A percentile compares a stretch with the other conserved stretches of the same genome.
Conservation (phyloP, 441 rosid species). For the Syzygium malaccense region DNA sequence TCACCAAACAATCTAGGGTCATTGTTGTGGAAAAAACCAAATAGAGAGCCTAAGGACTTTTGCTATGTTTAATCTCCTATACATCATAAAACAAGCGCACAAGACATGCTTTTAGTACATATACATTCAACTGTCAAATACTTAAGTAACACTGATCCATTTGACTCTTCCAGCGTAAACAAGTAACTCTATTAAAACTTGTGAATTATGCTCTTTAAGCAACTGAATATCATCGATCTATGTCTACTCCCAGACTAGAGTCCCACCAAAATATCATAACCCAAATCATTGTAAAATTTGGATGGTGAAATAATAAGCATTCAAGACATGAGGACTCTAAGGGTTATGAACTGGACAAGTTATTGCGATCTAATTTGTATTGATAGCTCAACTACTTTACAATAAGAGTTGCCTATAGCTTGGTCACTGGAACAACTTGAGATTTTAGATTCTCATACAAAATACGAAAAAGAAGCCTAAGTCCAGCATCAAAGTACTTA, state of each 20-base stretch:
- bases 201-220: neutral
- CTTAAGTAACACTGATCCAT: neutral
- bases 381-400: neutral
- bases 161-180: neutral
- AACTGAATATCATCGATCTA: neutral
- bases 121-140: neutral
- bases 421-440: neutral
- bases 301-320: neutral
- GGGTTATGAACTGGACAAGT: rapidly evolving
- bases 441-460: neutral
- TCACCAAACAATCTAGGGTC: too few relatives aligned
- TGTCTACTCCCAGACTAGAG: neutral
- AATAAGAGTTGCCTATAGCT: neutral
- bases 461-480: neutral
- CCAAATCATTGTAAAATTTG: neutral
- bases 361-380: rapidly evolving
- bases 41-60: too few relatives aligned
- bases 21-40: too few relatives aligned
- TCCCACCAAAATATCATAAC: neutral
- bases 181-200: neutral
- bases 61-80: too few relatives aligned
- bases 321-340: neutral
- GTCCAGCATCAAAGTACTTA: neutral
- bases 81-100: neutral
- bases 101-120: neutral